Percentiles rank a stretch among this genome's conserved stretches.
Conservation (phyloP, 2,329 filamentous ascomycete genomes). For the Stagonosporopsis rhizophila region DNA sequence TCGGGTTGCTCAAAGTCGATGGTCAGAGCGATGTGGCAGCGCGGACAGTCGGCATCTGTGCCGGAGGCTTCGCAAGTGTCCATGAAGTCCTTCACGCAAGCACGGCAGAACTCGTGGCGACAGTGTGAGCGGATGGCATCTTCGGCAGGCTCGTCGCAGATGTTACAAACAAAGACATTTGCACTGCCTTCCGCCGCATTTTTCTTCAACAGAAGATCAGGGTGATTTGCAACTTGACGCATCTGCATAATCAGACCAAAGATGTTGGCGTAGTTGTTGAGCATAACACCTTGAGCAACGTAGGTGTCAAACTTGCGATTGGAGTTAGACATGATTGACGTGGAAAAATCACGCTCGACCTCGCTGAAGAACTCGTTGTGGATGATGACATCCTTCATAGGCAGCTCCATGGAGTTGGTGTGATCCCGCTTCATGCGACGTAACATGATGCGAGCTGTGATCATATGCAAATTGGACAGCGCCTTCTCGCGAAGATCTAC, state of each 20-base stretch:
- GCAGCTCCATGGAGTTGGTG: constrained; percentile 93
- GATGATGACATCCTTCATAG: constrained; percentile 90
- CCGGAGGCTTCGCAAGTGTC: constrained; percentile 72
- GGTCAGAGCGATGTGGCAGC: constrained; percentile 85
- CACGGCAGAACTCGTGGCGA: constrained; percentile 89
- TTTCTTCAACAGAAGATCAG: constrained; percentile 91
- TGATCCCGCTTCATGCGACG: constrained; percentile 93
- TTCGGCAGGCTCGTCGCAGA: constrained; percentile 95
- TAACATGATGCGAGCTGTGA: constrained; percentile 95
- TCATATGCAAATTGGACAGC: constrained; percentile 80
- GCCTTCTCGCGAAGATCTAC: constrained; percentile 68
- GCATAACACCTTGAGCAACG: constrained; percentile 88
- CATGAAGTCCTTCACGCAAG: constrained; percentile 81
- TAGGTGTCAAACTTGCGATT: constrained; percentile 93
- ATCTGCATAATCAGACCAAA: constrained; percentile 99
- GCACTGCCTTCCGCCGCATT: constrained; percentile 78
- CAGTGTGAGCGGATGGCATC: constrained; percentile 92
- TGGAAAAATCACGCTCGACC: constrained; percentile 93
- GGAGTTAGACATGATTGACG: constrained; percentile 92
- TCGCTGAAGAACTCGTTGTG: constrained; percentile 97
- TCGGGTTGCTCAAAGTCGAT: constrained; percentile 96
- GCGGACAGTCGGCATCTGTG: constrained; percentile 75
- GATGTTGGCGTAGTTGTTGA: constrained; percentile 93
- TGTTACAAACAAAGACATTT: constrained; percentile 88
- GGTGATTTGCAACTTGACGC: constrained; percentile 96